Percentiles rank a stretch among this genome's conserved stretches.
Evolutionary conservation across 75 land plant genomes (phyloP).

Genomic region (Selaginella moellendorffii): DNA sequence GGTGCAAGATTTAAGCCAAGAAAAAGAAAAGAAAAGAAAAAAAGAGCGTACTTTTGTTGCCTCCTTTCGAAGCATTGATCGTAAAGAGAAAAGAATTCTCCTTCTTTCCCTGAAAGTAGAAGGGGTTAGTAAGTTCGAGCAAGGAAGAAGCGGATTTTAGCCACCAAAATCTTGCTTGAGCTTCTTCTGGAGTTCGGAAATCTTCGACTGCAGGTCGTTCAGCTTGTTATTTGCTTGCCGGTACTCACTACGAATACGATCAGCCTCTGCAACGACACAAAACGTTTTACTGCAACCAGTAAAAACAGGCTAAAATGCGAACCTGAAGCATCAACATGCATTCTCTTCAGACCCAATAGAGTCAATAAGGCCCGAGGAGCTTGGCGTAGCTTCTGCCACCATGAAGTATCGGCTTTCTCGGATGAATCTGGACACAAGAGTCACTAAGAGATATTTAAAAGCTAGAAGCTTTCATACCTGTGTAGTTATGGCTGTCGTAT

Average conservation of each 20-base stretch:
- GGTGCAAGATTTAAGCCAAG: constrained; percentile 7
- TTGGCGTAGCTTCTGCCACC: constrained; percentile 51
- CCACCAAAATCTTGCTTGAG: constrained; percentile 76
- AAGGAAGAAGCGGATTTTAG: constrained; percentile 4
- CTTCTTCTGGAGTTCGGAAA: constrained; percentile 61
- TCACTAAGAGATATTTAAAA: no score
- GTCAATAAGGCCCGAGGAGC: constrained; percentile 32
- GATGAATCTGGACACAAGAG: neutral
- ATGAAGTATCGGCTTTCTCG: constrained; percentile 23
- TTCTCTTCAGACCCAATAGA: constrained; percentile 28
- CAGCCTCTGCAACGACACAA: constrained; percentile 43
- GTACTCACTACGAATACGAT: constrained; percentile 57
- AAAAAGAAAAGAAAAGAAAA: neutral
- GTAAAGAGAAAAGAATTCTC: constrained; percentile 82
- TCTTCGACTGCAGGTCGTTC: constrained; percentile 52
- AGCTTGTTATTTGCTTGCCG: constrained; percentile 55
- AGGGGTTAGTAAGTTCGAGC: neutral
- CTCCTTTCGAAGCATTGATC: constrained; percentile 75
- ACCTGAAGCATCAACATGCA: constrained; percentile 73
- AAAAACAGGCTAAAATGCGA: neutral
- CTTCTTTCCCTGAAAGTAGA: constrained; percentile 41
- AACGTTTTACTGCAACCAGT: neutral
- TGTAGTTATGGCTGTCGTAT: constrained; percentile 10
- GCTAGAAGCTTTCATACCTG: no score
- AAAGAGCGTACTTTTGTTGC: constrained; percentile 47